Base-by-base conservation (phyloP, 2,329 filamentous ascomycete genomes). In the Tolypocladium album region DNA sequence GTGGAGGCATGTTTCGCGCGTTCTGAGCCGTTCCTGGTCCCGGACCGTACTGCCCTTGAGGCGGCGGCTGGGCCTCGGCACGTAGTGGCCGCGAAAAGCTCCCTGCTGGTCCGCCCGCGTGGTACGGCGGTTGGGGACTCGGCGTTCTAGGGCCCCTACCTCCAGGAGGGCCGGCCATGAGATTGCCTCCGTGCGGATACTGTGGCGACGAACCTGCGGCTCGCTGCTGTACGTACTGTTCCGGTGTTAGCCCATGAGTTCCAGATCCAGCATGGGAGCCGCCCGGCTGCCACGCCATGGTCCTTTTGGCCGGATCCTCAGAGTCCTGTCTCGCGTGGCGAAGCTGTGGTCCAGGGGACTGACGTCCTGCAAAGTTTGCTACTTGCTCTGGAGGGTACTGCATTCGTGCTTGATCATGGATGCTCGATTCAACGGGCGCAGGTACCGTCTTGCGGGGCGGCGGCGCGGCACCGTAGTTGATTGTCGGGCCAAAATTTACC, bases 401-500 rank as follows among this genome's bases (percentile, higher is more conserved):
- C 31, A 69, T 68, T 5, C 68, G 69, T 3, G 63, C 59, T 47
- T 62, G 63, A 39, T 60, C 62, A 12, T 59, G 42, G 60, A 38
- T n/a, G 36, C 17, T 62, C 56, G 70, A 59, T 43, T 62, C 60
- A 22, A 17, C 55, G 9, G 50, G 36, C 31, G 42, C 42, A 1
- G 63, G 69, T 0, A 68, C 67, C 62, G 73, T 75, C 60, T 64
- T 72, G 7, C 64, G 69, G 12, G 70, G 65, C 2, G 70, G 63
- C n/a, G 72, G 61, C 22, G 70, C 53, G 15, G 74, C 75, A 40
- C 70, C 74, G 60, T 91, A 88, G 61, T 88, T 87, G 66, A 90
- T 76, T 0, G 92, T 96, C 7, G 88, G 90, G 0, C 93, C 93
- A 74, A 97, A 97, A 71, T 97, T 87, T 63, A 96, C 83, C 5